Evolutionary conservation across 768 basidiomycete species (phyloP).

Genomic region (Boletus sensibilis): DNA sequence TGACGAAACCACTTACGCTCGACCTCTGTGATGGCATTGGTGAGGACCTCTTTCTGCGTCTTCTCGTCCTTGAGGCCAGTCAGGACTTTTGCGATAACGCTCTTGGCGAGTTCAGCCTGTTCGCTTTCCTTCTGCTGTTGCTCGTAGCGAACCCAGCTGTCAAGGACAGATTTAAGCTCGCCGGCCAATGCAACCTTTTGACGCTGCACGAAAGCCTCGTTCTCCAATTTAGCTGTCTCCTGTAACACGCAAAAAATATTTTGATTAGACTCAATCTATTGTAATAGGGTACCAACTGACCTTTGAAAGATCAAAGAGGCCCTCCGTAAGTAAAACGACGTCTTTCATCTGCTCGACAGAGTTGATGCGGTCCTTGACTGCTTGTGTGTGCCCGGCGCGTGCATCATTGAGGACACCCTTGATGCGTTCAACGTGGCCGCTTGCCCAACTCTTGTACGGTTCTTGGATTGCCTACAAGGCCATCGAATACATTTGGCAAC

Average conservation of each 20-base stretch:
- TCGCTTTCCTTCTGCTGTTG: conserved; percentile 96
- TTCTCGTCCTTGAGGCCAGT: conserved; percentile 82
- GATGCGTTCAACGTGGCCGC: conserved; percentile 82
- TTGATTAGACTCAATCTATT: not conserved
- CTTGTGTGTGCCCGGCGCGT: conserved; percentile 86
- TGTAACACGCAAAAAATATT: conserved; percentile 27
- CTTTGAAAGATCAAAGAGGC: conserved; percentile 91
- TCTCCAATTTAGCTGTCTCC: conserved; percentile 92
- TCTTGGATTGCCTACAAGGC: conserved; percentile 62
- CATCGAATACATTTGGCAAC: conserved; percentile 15
- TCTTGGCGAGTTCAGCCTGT: conserved; percentile 87
- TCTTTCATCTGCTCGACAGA: conserved; percentile 94
- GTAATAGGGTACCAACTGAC: conserved; percentile 36
- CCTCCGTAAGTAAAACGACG: conserved; percentile 87
- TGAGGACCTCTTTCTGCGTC: conserved; percentile 81
- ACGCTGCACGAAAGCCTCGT: conserved; percentile 83
- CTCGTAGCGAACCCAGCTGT: conserved; percentile 98
- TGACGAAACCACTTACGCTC: conserved; percentile 70
- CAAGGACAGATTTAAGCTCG: conserved; percentile 92
- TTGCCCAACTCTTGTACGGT: conserved; percentile 92
- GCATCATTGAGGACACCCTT: conserved; percentile 76
- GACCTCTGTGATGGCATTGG: conserved; percentile 79
- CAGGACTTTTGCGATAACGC: conserved; percentile 86
- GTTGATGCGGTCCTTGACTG: conserved; percentile 90
- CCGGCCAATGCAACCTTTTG: conserved; percentile 85